phyloP scores from a whole-genome alignment of 805 yeast genomes.

The Candida berthetii region DNA sequence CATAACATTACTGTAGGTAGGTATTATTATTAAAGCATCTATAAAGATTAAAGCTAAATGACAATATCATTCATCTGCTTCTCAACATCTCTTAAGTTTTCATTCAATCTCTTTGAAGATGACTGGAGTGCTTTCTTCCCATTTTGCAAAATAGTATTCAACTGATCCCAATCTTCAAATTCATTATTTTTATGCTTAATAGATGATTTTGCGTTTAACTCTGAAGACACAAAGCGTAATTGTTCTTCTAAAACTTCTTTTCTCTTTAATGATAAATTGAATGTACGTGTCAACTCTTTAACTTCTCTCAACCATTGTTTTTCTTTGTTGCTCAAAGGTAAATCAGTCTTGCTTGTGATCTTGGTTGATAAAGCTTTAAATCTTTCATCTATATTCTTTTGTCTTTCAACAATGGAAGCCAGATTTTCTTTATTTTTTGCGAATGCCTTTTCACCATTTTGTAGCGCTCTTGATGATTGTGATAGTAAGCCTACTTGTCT shows the following conservation, averaged over 20 bases:
- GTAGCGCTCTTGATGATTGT: constrained; percentile 15
- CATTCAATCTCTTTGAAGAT: constrained; percentile 11
- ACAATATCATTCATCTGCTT: not conserved
- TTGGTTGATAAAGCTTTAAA: constrained; percentile 20
- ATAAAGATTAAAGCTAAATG: too few species aligned
- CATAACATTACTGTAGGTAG: too few species aligned
- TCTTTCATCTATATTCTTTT: constrained; percentile 25
- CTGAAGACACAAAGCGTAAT: constrained; percentile 20
- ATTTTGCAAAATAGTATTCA: constrained; percentile 24
- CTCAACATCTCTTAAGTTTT: constrained; percentile 16
- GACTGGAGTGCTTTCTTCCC: constrained; percentile 23
- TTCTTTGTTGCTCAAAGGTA: constrained; percentile 34
- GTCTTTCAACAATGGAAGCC: constrained; percentile 21
- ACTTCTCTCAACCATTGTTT: constrained; percentile 40
- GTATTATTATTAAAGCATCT: too few species aligned
- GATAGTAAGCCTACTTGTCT: constrained; percentile 29
- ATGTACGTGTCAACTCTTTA: constrained; percentile 21
- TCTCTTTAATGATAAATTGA: constrained; percentile 24
- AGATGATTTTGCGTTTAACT: constrained; percentile 13
- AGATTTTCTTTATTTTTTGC: constrained; percentile 10
- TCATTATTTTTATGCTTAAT: constrained; percentile 1
- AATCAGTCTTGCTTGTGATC: constrained; percentile 17
- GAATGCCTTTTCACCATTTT: constrained; percentile 8
- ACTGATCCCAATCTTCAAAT: constrained; percentile 22
- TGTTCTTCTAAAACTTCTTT: constrained; percentile 21